Percentiles rank a stretch among this genome's conserved stretches.
These are phyloP conservation scores for Aspergillus saccharolyticus DNA, from an alignment of 495 filamentous ascomycete genomes.

Conservation along the genomic window DNA sequence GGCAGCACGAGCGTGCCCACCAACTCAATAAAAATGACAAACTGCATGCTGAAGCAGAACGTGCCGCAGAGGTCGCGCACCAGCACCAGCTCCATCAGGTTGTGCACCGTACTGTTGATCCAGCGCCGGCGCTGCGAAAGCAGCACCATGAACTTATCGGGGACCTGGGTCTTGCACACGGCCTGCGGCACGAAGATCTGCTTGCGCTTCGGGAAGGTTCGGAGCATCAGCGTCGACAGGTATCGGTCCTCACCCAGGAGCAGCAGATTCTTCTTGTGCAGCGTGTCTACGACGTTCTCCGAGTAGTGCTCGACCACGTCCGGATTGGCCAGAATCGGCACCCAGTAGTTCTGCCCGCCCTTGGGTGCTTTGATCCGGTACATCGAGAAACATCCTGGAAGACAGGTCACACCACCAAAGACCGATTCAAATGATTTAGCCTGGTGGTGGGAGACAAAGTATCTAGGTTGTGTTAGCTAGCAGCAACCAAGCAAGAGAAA, in stretches of 20 bases:
- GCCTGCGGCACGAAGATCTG: conserved; percentile 98
- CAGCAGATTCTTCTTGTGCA: conserved; percentile 97
- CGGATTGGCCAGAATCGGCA: conserved; percentile 96
- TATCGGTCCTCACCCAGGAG: conserved; percentile 97
- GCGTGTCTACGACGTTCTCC: conserved; percentile 97
- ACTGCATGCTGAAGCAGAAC: conserved; percentile 99
- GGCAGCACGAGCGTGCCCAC: conserved; percentile 92
- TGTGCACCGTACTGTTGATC: conserved; percentile 99
- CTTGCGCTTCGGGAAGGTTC: conserved; percentile 98
- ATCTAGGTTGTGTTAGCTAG: conserved; percentile 36
- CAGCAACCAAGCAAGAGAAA: conserved; percentile 11
- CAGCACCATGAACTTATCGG: conserved; percentile 86
- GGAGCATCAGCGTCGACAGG: conserved; percentile 92
- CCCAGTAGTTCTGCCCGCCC: conserved; percentile 98
- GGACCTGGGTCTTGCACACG: conserved; percentile 96
- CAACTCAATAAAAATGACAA: conserved; percentile 93
- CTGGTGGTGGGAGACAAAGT: conserved; percentile 97
- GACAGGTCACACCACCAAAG: conserved; percentile 98
- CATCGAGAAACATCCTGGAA: conserved; percentile 99
- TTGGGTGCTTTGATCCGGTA: conserved; percentile 99
- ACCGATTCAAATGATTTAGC: conserved; percentile 97
- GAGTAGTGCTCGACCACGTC: conserved; percentile 99
- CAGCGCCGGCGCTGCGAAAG: conserved; percentile 92
- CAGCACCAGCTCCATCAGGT: conserved; percentile 93
- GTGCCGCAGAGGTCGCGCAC: conserved; percentile 97